phyloP scores from a whole-genome alignment of 306 rosid species.

The Dalbergia oliveri region DNA sequence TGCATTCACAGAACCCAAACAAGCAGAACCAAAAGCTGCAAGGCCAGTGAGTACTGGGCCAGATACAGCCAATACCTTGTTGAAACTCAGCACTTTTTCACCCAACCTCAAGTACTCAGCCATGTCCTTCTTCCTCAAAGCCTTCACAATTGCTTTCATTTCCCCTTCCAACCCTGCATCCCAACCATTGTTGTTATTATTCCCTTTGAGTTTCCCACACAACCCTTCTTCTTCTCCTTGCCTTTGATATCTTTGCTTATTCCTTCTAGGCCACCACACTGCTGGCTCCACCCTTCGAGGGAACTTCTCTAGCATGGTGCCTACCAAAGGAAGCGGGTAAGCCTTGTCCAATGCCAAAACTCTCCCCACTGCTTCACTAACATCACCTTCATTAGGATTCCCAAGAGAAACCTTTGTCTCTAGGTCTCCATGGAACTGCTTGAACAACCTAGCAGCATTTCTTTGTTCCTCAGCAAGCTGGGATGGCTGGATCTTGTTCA shows the following conservation, averaged over 20 bases:
- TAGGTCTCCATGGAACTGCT: constrained; percentile 69
- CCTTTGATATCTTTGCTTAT: constrained; percentile 11
- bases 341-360: constrained; percentile 85
- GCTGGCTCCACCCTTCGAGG: constrained; percentile 71
- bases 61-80: constrained; percentile 65
- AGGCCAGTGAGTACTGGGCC: constrained; percentile 72
- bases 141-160: constrained; percentile 58
- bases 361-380: constrained; percentile 66
- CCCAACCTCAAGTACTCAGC: constrained; percentile 63
- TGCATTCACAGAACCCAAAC: constrained; percentile 49
- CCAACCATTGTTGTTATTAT: constrained; percentile 63
- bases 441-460: constrained; percentile 71
- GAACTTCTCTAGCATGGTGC: constrained; percentile 80
- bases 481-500: constrained; percentile 87
- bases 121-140: constrained; percentile 60
- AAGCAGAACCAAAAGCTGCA: constrained; percentile 65
- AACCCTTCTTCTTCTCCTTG: constrained; percentile 18
- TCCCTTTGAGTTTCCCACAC: constrained; percentile 16
- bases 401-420: constrained; percentile 52
- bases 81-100: constrained; percentile 51
- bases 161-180: constrained; percentile 63
- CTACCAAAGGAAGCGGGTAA: constrained; percentile 82
- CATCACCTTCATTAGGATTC: constrained; percentile 42
- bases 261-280: constrained; percentile 76
- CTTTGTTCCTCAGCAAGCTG: constrained; percentile 87